phyloP scores from a whole-genome alignment of 2,329 filamentous ascomycete genomes.

The Herpotrichia juniperi region DNA sequence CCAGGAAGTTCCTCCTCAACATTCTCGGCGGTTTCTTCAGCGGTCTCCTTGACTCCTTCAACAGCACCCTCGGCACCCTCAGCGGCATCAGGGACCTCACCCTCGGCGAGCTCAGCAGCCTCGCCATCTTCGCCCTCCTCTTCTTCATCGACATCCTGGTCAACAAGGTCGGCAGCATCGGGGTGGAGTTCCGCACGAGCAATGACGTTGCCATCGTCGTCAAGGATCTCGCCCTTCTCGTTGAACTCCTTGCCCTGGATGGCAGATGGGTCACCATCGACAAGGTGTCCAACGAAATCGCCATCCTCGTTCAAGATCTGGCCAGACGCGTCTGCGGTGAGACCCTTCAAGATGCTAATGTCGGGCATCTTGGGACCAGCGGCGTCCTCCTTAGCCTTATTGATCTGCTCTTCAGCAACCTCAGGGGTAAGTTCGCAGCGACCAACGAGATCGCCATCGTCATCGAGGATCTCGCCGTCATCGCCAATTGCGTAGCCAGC shows the following conservation, averaged over 20 bases:
- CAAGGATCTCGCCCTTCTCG: conserved; percentile 61
- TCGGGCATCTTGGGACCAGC: conserved; percentile 49
- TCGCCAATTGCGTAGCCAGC: conserved; percentile 59
- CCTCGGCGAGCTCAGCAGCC: conserved; percentile 25
- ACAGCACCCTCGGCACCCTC: conserved; percentile 38
- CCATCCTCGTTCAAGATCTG: conserved; percentile 58
- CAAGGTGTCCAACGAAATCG: conserved; percentile 55
- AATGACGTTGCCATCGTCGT: conserved; percentile 60
- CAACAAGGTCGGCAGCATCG: conserved; percentile 49
- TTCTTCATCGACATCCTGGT: conserved; percentile 39
- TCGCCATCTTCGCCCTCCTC: conserved; percentile 26
- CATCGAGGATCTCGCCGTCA: conserved; percentile 61
- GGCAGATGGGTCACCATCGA: conserved; percentile 55
- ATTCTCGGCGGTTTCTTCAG: conserved; percentile 38
- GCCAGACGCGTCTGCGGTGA: conserved; percentile 54
- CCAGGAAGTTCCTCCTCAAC: conserved; percentile 58
- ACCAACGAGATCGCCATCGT: conserved; percentile 61
- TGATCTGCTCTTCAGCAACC: conserved; percentile 49
- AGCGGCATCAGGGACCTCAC: conserved; percentile 20
- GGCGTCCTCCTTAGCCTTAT: conserved; percentile 43
- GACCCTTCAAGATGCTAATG: conserved; percentile 54
- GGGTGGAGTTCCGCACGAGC: conserved; percentile 58
- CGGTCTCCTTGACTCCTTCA: conserved; percentile 24
- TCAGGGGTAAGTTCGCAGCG: conserved; percentile 58
- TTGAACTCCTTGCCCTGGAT: conserved; percentile 58